Conservation (phyloP, 108 stramenopile species). For the Nannochloropsis oceanica region DNA sequence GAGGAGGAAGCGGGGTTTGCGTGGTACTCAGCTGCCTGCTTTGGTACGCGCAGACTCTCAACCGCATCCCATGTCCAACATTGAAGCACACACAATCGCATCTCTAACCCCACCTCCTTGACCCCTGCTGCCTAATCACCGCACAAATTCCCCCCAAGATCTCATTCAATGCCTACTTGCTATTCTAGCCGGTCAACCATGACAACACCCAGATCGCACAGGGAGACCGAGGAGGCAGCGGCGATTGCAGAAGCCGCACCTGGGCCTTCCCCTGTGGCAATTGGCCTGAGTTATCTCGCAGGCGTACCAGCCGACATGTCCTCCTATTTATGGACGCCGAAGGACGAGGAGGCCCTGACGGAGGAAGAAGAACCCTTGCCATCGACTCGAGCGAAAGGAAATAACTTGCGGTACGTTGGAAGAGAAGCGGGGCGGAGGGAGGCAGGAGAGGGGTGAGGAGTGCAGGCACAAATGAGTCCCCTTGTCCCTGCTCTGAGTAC, state of each 20-base stretch:
- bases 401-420: not conserved
- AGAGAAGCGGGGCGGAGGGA: not conserved
- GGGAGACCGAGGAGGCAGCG: not conserved
- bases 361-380: no score
- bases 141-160: no score
- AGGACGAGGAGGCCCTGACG: not conserved
- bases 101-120: no score
- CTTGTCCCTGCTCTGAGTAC: no score
- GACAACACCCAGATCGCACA: not conserved
- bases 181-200: not conserved
- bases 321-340: not conserved
- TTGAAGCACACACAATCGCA: no score
- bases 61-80: no score
- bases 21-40: no score
- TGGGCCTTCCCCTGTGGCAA: not conserved
- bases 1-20: no score
- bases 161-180: no score
- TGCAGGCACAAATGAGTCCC: not conserved
- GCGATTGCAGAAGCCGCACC: not conserved
- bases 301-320: not conserved
- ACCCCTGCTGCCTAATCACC: no score
- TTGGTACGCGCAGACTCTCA: no score
- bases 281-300: not conserved
- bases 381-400: not conserved
- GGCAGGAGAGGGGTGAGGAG: not conserved